Evolutionary conservation across 768 basidiomycete genomes (phyloP), one percentile per base, ranked within the genome.

Genomic region (Boletus rubropictus): DNA sequence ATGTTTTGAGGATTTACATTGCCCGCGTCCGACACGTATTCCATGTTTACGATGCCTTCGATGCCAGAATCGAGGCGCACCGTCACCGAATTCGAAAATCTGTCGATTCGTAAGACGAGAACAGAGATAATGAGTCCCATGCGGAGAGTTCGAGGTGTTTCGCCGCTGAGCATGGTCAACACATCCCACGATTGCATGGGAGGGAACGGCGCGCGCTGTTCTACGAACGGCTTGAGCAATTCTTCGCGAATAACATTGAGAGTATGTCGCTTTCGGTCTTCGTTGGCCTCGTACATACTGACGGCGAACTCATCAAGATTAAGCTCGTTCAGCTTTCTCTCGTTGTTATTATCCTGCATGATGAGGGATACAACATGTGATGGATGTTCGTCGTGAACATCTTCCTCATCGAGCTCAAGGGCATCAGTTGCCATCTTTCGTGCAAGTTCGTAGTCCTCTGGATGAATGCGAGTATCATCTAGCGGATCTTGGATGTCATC

Each of bases 361-460:
- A 99, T 84, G 38, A 83, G 69, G 12, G 79, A 78, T 37, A 99
- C 91, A 7, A 89, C 86, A 55, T 86, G 82, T 2, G 96, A 98
- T 22, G 93, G 89, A 62, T 95, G 89, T 58, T 88, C 82, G 54
- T 90, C 89, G 46, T 89, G 88, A 28, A 92, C 77, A 69, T 99
- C 96, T 65, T 98, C 96, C 59, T 95, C 93, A 55, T 99, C 96
- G n/a, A 91, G 77, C 61, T 97, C 96, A 12, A 98, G 77, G 5
- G 95, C 92, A 66, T 97, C 93, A 17, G 90, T 89, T 31, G 95
- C 95, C 93, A 99, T 96, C 73, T 98, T 97, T 29, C 91, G 84
- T 4, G 96, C 95, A 32, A 98, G 76, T 55, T 97, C 94, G 61
- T 98, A 99, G 68, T 99, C 96, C 63, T 95, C 90, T 6, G 91